Conservation (phyloP, 2,329 filamentous ascomycete genomes). For the Cyphellophora europaea region DNA sequence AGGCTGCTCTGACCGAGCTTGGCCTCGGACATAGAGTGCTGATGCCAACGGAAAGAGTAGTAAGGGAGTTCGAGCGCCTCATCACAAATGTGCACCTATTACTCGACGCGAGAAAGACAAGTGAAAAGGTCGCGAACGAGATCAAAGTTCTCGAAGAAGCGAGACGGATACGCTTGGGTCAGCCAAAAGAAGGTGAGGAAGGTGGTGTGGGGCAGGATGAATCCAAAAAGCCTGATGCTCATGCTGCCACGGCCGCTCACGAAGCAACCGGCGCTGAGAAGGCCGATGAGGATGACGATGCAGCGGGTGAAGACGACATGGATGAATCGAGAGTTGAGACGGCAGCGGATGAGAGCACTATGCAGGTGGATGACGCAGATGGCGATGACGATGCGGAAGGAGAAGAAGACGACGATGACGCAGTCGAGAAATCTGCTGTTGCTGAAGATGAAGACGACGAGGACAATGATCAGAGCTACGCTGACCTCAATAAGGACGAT, state of each 20-base stretch:
- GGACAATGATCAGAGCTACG: not conserved
- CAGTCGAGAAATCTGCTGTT: conserved; percentile 2
- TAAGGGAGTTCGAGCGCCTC: conserved; percentile 39
- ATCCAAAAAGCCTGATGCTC: conserved; percentile 16
- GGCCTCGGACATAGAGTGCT: conserved; percentile 36
- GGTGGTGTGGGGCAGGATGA: conserved; percentile 16
- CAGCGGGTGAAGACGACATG: conserved; percentile 16
- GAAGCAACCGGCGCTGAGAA: conserved; percentile 13
- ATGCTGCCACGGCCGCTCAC: conserved; percentile 7
- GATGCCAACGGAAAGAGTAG: conserved; percentile 42
- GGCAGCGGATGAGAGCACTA: conserved; percentile 4
- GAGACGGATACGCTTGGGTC: conserved; percentile 16
- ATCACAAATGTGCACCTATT: conserved; percentile 37
- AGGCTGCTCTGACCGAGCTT: conserved; percentile 36
- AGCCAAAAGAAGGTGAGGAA: conserved; percentile 15
- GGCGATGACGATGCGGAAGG: conserved; percentile 3
- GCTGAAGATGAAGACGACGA: conserved; percentile 1
- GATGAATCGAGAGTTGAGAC: conserved; percentile 8
- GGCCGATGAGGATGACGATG: conserved; percentile 15
- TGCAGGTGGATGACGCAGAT: conserved; percentile 1
- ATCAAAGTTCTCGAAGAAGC: conserved; percentile 35
- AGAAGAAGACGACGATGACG: not conserved
- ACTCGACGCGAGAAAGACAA: conserved; percentile 37
- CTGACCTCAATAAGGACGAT: conserved; percentile 3
- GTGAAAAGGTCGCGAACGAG: conserved; percentile 39